Evolutionary conservation across 1,284 basidiomycete species (phyloP).

Genomic region (Moesziomyces aphidis): DNA sequence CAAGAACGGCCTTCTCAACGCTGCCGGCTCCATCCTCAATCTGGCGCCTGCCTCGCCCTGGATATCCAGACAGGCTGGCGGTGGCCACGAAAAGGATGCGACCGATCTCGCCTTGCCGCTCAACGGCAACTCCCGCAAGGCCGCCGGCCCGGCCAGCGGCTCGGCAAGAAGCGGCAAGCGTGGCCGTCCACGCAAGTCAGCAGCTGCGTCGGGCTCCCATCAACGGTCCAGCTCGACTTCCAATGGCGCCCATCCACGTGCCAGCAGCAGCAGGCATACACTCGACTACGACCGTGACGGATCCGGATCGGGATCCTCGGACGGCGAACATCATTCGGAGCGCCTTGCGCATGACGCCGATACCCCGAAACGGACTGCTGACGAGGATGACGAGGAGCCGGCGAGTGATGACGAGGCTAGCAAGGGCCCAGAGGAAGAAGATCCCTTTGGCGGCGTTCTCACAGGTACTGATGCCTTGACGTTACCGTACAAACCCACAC

Average conservation of each 20-base stretch:
- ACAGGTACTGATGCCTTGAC: conserved; percentile 79
- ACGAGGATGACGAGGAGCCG: conserved; percentile 30
- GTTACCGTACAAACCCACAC: conserved; percentile 76
- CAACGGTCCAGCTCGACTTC: conserved; percentile 7
- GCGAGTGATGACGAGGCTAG: conserved; percentile 27
- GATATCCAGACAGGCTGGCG: conserved; percentile 4
- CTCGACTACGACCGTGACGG: conserved; percentile 22
- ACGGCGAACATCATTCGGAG: conserved; percentile 28
- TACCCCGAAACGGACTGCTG: conserved; percentile 15
- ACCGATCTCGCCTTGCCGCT: background rate
- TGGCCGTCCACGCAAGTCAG: conserved; percentile 25
- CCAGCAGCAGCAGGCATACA: conserved; percentile 17
- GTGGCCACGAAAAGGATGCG: background rate
- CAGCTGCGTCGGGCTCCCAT: conserved; percentile 11
- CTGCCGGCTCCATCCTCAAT: conserved; percentile 33
- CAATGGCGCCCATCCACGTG: conserved; percentile 10
- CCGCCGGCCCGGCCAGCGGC: conserved; percentile 10
- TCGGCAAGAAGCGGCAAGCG: conserved; percentile 19
- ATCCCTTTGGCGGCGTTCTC: conserved; percentile 84
- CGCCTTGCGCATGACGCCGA: conserved; percentile 19
- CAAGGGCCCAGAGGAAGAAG: conserved; percentile 57
- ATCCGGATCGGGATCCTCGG: conserved; percentile 29
- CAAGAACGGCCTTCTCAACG: conserved; percentile 34
- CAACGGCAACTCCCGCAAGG: conserved; percentile 11
- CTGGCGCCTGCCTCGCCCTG: conserved; percentile 24